phyloP scores from a whole-genome alignment of 2,329 filamentous ascomycete genomes.

The Leptographium radiaticola region DNA sequence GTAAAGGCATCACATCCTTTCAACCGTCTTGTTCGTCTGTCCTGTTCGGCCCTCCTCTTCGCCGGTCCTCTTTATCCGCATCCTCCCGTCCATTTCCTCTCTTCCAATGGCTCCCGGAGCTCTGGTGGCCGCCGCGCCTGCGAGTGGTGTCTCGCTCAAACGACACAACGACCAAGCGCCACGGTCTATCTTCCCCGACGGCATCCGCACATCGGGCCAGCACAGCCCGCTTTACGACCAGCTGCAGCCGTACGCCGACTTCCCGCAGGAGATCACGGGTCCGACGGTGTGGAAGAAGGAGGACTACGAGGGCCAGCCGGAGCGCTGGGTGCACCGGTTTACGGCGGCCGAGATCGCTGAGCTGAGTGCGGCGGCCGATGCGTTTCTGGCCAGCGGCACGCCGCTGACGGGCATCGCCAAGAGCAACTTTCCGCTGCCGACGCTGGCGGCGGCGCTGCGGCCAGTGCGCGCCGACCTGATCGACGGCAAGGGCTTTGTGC shows the following conservation, averaged over 20 bases:
- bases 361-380: conserved; percentile 52
- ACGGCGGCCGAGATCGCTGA: conserved; percentile 53
- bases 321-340: conserved; percentile 62
- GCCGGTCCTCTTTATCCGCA: too few species aligned
- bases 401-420: conserved; percentile 55
- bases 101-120: conserved; percentile 11
- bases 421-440: conserved; percentile 31
- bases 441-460: conserved; percentile 22
- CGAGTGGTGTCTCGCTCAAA: conserved; percentile 8
- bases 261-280: conserved; percentile 58
- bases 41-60: too few species aligned
- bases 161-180: conserved; percentile 20
- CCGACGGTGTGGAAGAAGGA: conserved; percentile 59
- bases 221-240: conserved; percentile 53
- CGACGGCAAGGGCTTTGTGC: conserved; percentile 77
- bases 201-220: conserved; percentile 50
- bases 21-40: too few species aligned
- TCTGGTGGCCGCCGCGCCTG: conserved; percentile 4
- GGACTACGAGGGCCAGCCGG: conserved; percentile 48
- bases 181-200: conserved; percentile 29
- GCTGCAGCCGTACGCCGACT: conserved; percentile 54
- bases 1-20: too few species aligned
- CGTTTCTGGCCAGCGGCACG: conserved; percentile 50
- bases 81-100: neutral
- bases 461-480: conserved; percentile 34